Conservation (phyloP, 345 rosid genomes). For the Syzygium aqueum region DNA sequence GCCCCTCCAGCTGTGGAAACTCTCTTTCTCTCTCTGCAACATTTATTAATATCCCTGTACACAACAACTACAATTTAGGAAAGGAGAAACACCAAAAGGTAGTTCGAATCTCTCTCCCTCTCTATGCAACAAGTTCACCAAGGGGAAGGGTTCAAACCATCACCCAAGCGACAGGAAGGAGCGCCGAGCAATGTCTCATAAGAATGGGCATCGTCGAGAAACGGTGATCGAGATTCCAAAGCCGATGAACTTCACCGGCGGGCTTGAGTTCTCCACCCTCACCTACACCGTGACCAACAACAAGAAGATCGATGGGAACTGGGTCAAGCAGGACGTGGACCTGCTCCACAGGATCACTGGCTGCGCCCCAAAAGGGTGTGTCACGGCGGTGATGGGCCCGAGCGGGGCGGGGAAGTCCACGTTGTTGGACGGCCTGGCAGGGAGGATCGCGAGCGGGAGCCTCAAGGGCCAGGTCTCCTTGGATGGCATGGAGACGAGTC, state of each 20-base stretch:
- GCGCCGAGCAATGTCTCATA: constrained; percentile 12
- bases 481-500: constrained; percentile 36
- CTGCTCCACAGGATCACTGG: constrained; percentile 49
- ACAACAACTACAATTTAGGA: constrained; percentile 1
- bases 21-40: background rate
- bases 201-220: constrained; percentile 8
- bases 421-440: constrained; percentile 48
- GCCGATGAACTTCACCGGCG: constrained; percentile 29
- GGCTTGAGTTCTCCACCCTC: constrained; percentile 39
- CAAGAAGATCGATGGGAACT: constrained; percentile 33
- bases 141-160: background rate
- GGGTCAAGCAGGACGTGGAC: constrained; percentile 39
- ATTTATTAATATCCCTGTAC: constrained; percentile 6
- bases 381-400: constrained; percentile 69
- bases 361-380: constrained; percentile 51
- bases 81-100: background rate
- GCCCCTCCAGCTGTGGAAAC: constrained; percentile 16
- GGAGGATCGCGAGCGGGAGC: constrained; percentile 55
- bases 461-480: constrained; percentile 43
- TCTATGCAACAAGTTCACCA: background rate
- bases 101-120: background rate
- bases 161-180: background rate
- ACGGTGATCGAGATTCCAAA: constrained; percentile 30
- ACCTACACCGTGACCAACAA: constrained; percentile 43
- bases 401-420: constrained; percentile 76